Base-by-base conservation (phyloP, 768 basidiomycete species). In the Candolleomyces aberdarensis region DNA sequence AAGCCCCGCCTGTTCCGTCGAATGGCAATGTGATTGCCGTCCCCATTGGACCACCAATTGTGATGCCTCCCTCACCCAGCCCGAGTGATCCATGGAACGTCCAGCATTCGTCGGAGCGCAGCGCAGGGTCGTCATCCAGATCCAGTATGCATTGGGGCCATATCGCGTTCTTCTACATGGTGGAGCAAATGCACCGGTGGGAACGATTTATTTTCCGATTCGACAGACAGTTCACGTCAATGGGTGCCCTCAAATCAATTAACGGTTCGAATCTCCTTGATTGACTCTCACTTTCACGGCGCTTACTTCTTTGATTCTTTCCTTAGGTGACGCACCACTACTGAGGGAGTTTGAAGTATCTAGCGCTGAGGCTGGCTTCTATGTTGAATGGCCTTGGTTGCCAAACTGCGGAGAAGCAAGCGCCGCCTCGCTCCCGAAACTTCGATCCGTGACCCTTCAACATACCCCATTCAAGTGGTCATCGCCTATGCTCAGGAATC, bases 111-210 rank as follows among this genome's bases (percentile, higher is more conserved):
- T 70, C 61, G 60, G 73, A 66, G 72, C 76, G 50, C 22, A n/a
- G 19, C 20, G 36, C 36, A 7, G 3, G 14, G 17, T 46, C 59
- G 3, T 36, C 60, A 19, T 22, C 60, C 9, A 32, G 80, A 62
- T 76, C 79, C 17, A 86, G 83, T 63, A 79, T 83, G 62, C 86
- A 89, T 58, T 93, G 91, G 91, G 91, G 89, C 0, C 85, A 91
- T 64, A 88, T 93, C 36, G 88, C 87, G 0, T 84, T 92, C 49
- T 91, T 81, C 70, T 93, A 92, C 69, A 73, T 93, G 20, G 85
- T 87, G 2, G 84, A 89, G 65, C 88, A 91, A 69, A 92, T 92
- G 85, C 85, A 85, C 64, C 82, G 91, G 31, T 93, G 91, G 91
- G 81, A 89, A 68, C 80, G 90, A 22, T 93, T 93, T 65, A 81